These are phyloP conservation scores for Pseudonitzschia multiseries DNA, from an alignment of 108 stramenopile species.

Conservation along the genomic window DNA sequence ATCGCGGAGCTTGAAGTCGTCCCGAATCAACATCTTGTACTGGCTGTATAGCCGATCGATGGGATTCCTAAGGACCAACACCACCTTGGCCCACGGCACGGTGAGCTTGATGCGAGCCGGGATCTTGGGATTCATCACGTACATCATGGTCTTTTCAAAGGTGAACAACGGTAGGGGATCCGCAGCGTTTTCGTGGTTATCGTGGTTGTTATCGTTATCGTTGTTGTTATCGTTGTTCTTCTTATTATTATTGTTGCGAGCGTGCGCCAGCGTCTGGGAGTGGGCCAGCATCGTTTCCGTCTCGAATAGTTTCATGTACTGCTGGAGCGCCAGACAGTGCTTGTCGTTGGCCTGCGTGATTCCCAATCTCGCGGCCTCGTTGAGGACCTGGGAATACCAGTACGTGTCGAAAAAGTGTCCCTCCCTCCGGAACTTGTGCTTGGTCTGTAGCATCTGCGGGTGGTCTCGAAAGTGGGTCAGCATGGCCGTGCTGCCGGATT, in stretches of 20 bases:
- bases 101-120: conserved; percentile 11
- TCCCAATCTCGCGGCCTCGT: conserved; percentile 23
- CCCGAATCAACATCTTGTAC: conserved; percentile 68
- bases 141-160: conserved; percentile 57
- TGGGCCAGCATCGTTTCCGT: neutral
- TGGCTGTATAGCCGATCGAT: conserved; percentile 77
- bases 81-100: conserved; percentile 40
- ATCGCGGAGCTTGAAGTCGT: neutral
- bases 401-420: conserved; percentile 94
- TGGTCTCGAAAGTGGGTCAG: conserved; percentile 87
- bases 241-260: conserved; percentile 22
- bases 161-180: neutral
- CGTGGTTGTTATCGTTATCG: neutral
- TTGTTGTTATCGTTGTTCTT: neutral
- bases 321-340: neutral
- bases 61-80: conserved; percentile 87
- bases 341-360: conserved; percentile 8
- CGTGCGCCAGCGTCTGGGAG: neutral
- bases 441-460: conserved; percentile 66
- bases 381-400: conserved; percentile 49
- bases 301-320: conserved; percentile 11
- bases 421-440: conserved; percentile 60
- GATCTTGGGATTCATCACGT: conserved; percentile 21
- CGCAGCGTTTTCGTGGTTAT: neutral
- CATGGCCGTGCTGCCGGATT: conserved; percentile 88